These are phyloP conservation scores for Streptanthus diversifolius DNA, from an alignment of 345 rosid species.

Conservation along the genomic window DNA sequence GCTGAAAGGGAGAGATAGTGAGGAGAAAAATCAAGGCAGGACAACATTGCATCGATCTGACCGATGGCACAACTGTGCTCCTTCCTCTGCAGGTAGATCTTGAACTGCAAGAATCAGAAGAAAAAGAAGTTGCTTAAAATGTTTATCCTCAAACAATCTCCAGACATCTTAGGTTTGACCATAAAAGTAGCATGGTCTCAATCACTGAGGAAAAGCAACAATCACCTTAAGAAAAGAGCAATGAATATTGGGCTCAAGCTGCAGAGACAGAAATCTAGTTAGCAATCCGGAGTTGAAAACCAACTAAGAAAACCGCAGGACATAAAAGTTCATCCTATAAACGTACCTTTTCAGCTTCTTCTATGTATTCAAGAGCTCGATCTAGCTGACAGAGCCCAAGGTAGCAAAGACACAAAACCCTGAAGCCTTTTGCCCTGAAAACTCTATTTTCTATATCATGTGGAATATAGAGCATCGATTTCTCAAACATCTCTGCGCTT, in stretches of 20 bases:
- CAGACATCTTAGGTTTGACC: background rate
- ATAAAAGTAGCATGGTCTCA: slow-evolving; percentile 13
- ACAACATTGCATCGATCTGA: slow-evolving; percentile 72
- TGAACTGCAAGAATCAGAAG: slow-evolving; percentile 61
- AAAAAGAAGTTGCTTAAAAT: slow-evolving; percentile 13
- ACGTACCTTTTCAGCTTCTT: slow-evolving; percentile 84
- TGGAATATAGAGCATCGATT: slow-evolving; percentile 86
- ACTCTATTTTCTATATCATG: slow-evolving; percentile 58
- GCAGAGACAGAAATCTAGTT: slow-evolving; percentile 39
- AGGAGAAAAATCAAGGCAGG: slow-evolving; percentile 77
- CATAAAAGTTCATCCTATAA: background rate
- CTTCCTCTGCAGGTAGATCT: slow-evolving; percentile 63
- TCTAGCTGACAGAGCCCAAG: slow-evolving; percentile 77
- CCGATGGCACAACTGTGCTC: slow-evolving; percentile 52
- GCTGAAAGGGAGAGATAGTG: slow-evolving; percentile 83
- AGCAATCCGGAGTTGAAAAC: background rate
- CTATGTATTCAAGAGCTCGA: slow-evolving; percentile 81
- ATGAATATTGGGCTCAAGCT: slow-evolving; percentile 85
- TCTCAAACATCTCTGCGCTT: slow-evolving; percentile 89
- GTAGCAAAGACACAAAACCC: slow-evolving; percentile 89
- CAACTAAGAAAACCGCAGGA: background rate
- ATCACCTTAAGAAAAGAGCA: slow-evolving; percentile 90
- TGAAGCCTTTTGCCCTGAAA: slow-evolving; percentile 86
- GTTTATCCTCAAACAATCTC: slow-evolving; percentile 8
- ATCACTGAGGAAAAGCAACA: background rate